Evolutionary conservation across 75 land plant species (phyloP), one percentile per base, ranked within the genome.

Genomic region (Pinus albicaulis): DNA sequence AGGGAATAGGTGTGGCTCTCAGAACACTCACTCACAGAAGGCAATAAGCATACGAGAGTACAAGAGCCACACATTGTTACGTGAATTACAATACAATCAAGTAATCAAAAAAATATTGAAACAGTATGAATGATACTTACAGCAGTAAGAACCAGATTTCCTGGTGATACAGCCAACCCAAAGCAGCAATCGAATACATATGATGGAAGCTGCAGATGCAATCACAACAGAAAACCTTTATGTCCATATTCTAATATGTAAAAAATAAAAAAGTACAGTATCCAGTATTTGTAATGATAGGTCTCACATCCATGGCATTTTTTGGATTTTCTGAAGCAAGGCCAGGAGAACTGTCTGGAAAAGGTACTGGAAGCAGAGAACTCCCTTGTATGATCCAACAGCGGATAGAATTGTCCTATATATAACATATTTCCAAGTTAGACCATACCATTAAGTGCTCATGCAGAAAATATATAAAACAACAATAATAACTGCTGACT

Each of bases 111-210:
- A 10, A 48, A 8, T 10, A 11, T 48, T 0, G 11, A 48, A 11
- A 48, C 12, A 1, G 11, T 48, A 48, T 48, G 12, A 48, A 48
- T 10, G 11, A 0, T 2, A 38, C 77, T 70, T 89, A 89, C 91
- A 82, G 80, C 73, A 63, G 89, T 82, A 78, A 87, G 20, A 59
- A 84, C 82, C 71, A 87, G 55, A 64, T 82, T 88, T 73, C 91
- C 89, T 57, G 91, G 87, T 23, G 89, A 84, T 20, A 87, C n/a
- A 4, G 82, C 91, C 56, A 89, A 53, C 24, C 91, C 91, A 84
- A 79, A 82, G 79, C 84, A 89, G 34, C 84, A 84, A 76, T 80
- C 80, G 80, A 71, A 87, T 17, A 72, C 44, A 59, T 60, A 41
- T 15, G 74, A 55, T 73, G 83, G 83, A 59, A 84, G 73, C 91